Base-by-base conservation (phyloP, 495 filamentous ascomycete species). In the Aspergillus cristatus region DNA sequence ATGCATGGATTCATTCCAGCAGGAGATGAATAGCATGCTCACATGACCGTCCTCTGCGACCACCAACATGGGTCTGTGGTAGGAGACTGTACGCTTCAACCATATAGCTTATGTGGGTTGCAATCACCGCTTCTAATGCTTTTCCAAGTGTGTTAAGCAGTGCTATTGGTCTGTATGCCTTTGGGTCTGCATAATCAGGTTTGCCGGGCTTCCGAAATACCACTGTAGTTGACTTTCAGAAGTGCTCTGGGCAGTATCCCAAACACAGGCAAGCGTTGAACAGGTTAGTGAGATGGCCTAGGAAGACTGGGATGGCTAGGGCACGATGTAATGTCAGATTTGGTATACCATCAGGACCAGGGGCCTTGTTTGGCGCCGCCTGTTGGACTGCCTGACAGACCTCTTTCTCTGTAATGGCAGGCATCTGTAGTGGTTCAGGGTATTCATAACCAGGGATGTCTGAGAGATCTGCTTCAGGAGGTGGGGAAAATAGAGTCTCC, bases 21-120 rank as follows among this genome's bases (percentile, higher is more conserved):
- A 60, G 46, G 2, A 54, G 41, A 8, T 52, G 37, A 4, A 58
- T 28, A 14, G 50, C 50, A 18, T 53, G 34, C 22, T 60, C 53
- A 1, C 42, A 51, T 8, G 37, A 46, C n/a, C 39, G 25, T 1
- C 47, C 51, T n/a, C 34, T 45, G 1, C 55, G 34, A 5, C 56
- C 56, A 0, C 53, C 48, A 29, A 51, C 53, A 20, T 60, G 41
- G 5, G 14, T n/a, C n/a, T n/a, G n/a, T n/a, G n/a, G n/a, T n/a
- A n/a, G n/a, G n/a, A n/a, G n/a, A n/a, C n/a, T n/a, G 16, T 57
- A 34, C 5, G 41, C 37, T 18, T 61, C 54, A 8, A 45, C 46
- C 0, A 37, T 14, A 31, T n/a, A n/a, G n/a, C n/a, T n/a, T n/a
- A n/a, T n/a, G n/a, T n/a, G n/a, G n/a, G n/a, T n/a, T n/a, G n/a